Evolutionary conservation across 192 early-diverging fungal species (phyloP), one percentile per base, ranked within the genome.

Genomic region (Coemansia umbellata): DNA sequence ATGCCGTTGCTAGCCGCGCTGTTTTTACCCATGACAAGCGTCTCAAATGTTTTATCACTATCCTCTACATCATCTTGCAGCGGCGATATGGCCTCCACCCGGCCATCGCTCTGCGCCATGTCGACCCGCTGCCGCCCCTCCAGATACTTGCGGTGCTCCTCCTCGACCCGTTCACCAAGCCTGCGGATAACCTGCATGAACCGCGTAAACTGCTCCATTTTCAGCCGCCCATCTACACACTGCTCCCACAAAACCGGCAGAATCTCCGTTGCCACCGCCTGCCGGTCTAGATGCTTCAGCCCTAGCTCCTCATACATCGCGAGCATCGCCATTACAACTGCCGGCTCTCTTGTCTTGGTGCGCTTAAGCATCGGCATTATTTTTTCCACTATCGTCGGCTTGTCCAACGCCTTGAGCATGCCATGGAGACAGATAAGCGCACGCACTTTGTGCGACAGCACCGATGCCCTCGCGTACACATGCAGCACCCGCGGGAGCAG

Each of bases 251-350:
- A 63, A 31, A 87, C 85, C 3, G 87, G 88, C 40, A 94, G 44
- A 14, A 94, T 78, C 43, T 87, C 86, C 1, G 77, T 84, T 7
- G 90, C 92, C 18, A 91, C 81, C 1, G 81, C 56, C 22, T 87
- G 85, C 45, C 85, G 86, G 27, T 94, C 91, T 11, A 90, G 54
- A 48, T 81, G 55, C 31, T 80, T 80, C 22, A 48, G 28, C 2
- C 87, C 84, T 61, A 88, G 76, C 19, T 94, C 86, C 41, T 89
- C 87, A 58, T 91, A 94, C 33, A 92, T 83, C 18, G 81, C 78
- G 35, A 91, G 64, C 21, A 91, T 84, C 4, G 87, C 86, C 72
- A 94, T 78, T 51, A 89, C 78, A 8, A 94, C 82, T 1, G 79
- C 80, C 0, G 89, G 85, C 54, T 94, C 91, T 3, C 87, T 78